Percentiles rank a stretch among this genome's conserved stretches.
Evolutionary conservation across 805 yeast genomes (phyloP).

Genomic region (Saturnispora gosingensis): DNA sequence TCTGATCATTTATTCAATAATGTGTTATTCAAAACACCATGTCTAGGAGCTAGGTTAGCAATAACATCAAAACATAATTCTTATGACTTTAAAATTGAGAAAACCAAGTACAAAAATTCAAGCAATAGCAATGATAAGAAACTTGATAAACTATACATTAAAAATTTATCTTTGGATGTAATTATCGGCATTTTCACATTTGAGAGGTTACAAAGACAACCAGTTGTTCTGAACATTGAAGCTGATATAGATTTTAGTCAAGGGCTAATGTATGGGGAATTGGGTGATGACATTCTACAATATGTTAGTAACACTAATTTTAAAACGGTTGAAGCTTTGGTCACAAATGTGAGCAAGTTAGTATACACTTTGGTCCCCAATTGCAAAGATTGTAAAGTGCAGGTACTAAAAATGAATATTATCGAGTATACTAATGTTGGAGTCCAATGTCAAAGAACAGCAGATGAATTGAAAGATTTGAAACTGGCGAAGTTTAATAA

Average conservation of each 20-base stretch:
- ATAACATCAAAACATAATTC: slow-evolving; percentile 5
- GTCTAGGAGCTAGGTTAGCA: slow-evolving; percentile 10
- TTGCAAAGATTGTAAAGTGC: slow-evolving; percentile 32
- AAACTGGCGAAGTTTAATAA: slow-evolving; percentile 19
- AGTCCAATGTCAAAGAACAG: slow-evolving; percentile 52
- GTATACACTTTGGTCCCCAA: slow-evolving; percentile 13
- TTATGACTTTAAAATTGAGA: background rate
- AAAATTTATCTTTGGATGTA: slow-evolving; percentile 28
- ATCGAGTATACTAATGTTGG: slow-evolving; percentile 84
- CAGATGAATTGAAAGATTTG: slow-evolving; percentile 28
- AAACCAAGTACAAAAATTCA: background rate
- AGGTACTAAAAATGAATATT: slow-evolving; percentile 82
- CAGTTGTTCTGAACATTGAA: slow-evolving; percentile 53
- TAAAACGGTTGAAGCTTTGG: slow-evolving; percentile 90
- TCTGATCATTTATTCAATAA: slow-evolving; percentile 15
- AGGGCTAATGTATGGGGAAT: slow-evolving; percentile 26
- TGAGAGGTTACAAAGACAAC: slow-evolving; percentile 77
- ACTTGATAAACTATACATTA: slow-evolving; percentile 1
- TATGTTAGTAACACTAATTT: slow-evolving; percentile 76
- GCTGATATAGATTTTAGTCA: slow-evolving; percentile 24
- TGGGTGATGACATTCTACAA: slow-evolving; percentile 39
- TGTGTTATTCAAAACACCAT: slow-evolving; percentile 16
- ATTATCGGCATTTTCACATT: slow-evolving; percentile 91
- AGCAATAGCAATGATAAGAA: background rate
- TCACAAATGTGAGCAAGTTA: slow-evolving; percentile 49